phyloP scores from a whole-genome alignment of 1,284 basidiomycete species.

The Cystobasidium slooffiae region DNA sequence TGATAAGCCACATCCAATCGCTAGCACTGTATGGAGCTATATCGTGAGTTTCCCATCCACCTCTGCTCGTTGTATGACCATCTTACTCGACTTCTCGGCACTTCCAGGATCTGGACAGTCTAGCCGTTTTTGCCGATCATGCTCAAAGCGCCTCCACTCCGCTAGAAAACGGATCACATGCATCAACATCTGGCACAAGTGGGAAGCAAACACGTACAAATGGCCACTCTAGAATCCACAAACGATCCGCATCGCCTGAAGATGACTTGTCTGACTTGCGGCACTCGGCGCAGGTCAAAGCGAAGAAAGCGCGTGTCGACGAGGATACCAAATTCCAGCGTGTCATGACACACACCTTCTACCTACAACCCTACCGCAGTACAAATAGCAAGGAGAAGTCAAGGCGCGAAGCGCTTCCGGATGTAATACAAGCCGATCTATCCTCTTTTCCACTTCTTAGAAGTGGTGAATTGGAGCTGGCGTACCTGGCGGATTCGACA shows the following conservation, averaged over 20 bases:
- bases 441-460: constrained; percentile 2
- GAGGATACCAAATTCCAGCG: not conserved
- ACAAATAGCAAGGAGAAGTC: not conserved
- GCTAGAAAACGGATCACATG: not conserved
- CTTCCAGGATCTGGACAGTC: constrained; percentile 11
- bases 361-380: not conserved
- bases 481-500: not conserved
- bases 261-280: not conserved
- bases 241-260: constrained; percentile 7
- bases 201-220: not conserved
- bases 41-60: not conserved
- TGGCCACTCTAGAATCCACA: not conserved
- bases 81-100: not conserved
- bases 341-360: constrained; percentile 16
- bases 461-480: not conserved
- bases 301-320: constrained; percentile 9
- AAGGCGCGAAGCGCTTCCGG: not conserved
- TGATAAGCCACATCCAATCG: not conserved
- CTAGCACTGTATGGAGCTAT: not conserved
- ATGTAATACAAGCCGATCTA: not conserved
- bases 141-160: not conserved
- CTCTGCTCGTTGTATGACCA: not conserved
- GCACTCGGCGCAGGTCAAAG: not conserved
- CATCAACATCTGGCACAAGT: not conserved
- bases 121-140: not conserved